Percentiles rank a stretch among this genome's conserved stretches.
Conservation (phyloP, 164 flowering plant species). For the Chloranthus sessilifolius region DNA sequence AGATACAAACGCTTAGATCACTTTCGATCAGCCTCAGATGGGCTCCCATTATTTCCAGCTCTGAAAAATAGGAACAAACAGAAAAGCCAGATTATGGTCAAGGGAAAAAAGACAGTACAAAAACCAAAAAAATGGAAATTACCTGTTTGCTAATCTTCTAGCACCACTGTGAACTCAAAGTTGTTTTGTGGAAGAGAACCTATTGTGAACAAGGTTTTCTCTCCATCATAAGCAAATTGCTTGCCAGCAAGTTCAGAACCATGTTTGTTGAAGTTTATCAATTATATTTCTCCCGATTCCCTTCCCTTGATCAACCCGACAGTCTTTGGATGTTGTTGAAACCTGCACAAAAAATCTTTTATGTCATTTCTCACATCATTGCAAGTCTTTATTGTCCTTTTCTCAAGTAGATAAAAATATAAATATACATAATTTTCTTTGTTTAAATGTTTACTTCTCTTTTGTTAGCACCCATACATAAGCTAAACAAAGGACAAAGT, state of each 20-base stretch:
- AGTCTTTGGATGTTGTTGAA: constrained; percentile 67
- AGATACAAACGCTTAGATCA: too few species aligned
- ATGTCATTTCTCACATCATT: too few species aligned
- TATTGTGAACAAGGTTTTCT: constrained; percentile 76
- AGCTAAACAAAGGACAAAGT: too few species aligned
- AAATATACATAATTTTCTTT: too few species aligned
- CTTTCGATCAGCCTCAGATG: too few species aligned
- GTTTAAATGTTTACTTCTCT: too few species aligned
- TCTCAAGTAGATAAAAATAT: too few species aligned
- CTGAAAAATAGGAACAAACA: constrained; percentile 3
- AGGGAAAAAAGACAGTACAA: neutral
- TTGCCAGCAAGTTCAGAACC: constrained; percentile 59
- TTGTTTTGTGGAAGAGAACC: constrained; percentile 80
- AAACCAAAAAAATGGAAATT: neutral
- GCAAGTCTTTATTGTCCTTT: too few species aligned
- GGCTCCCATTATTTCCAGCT: constrained; percentile 40
- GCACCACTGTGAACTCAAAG: constrained; percentile 72
- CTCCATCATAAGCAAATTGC: constrained; percentile 88
- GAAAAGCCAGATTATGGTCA: neutral
- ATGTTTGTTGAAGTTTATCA: constrained; percentile 68
- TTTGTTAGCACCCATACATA: too few species aligned
- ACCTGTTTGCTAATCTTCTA: constrained; percentile 70
- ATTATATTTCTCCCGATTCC: constrained; percentile 76
- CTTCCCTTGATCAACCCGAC: constrained; percentile 69
- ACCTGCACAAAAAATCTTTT: constrained; percentile 52